A percentile compares a stretch with the other conserved stretches of the same genome.
Evolutionary conservation across 1,284 basidiomycete species (phyloP).

Genomic region (Sphagnurus paluster): DNA sequence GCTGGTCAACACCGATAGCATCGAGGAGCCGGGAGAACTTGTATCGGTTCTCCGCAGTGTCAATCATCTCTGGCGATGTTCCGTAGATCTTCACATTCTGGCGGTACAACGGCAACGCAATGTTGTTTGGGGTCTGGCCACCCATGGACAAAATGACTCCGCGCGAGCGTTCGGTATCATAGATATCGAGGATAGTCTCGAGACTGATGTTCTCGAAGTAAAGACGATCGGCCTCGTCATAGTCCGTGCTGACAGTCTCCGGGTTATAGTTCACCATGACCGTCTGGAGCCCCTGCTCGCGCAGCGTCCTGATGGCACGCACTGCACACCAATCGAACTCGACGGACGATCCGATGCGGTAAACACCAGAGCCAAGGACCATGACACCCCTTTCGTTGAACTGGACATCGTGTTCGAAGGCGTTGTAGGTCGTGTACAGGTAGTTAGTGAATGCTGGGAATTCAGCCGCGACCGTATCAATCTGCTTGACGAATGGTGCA

Average conservation of each 20-base stretch:
- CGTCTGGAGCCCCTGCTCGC: constrained; percentile 92
- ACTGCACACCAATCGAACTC: constrained; percentile 99
- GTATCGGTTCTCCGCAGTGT: constrained; percentile 98
- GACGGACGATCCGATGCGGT: constrained; percentile 97
- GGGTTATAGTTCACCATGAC: constrained; percentile 99
- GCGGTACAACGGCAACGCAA: constrained; percentile 90
- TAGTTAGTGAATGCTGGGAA: constrained; percentile 99
- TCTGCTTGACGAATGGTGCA: constrained; percentile 95
- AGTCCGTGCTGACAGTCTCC: constrained; percentile 98
- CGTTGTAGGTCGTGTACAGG: constrained; percentile 98
- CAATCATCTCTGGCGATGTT: constrained; percentile 99
- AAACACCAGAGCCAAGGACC: constrained; percentile 97
- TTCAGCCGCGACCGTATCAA: constrained; percentile 98
- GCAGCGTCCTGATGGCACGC: constrained; percentile 92
- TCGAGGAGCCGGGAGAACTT: constrained; percentile 98
- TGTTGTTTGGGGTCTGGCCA: constrained; percentile 98
- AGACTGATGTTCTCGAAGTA: constrained; percentile 99
- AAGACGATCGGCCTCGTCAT: constrained; percentile 96
- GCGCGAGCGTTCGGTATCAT: constrained; percentile 86
- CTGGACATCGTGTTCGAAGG: constrained; percentile 85
- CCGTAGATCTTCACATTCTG: constrained; percentile 98
- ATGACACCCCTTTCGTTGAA: constrained; percentile 95
- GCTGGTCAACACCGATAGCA: constrained; percentile 97
- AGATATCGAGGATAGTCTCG: constrained; percentile 97
- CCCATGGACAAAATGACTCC: constrained; percentile 98